Conservation (phyloP, 768 basidiomycete species). For the Mycena rosella region DNA sequence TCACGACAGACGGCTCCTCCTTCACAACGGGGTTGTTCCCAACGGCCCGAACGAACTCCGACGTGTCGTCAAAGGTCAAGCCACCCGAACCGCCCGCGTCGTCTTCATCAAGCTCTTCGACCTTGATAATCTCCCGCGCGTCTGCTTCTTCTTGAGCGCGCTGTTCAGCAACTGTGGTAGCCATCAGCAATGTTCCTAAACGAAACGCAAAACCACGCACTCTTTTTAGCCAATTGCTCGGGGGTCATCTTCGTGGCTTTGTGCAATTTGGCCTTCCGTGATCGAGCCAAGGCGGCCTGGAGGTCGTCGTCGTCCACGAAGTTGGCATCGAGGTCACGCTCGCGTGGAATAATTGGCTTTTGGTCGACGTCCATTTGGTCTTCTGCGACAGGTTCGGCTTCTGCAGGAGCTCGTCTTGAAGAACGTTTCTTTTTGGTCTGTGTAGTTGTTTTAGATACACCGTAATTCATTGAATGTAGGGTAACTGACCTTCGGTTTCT, state of each 20-base stretch:
- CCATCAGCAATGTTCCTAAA: slow-evolving; percentile 6
- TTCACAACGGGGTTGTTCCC: slow-evolving; percentile 73
- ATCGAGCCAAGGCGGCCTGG: slow-evolving; percentile 90
- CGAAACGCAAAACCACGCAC: slow-evolving; percentile 56
- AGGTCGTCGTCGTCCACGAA: slow-evolving; percentile 99
- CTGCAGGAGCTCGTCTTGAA: slow-evolving; percentile 69
- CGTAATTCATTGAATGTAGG: slow-evolving; percentile 2
- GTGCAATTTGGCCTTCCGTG: slow-evolving; percentile 84
- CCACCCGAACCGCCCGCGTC: slow-evolving; percentile 66
- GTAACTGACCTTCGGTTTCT: slow-evolving; percentile 84
- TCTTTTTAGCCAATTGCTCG: slow-evolving; percentile 84
- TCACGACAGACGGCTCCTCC: slow-evolving; percentile 47
- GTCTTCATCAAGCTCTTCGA: slow-evolving; percentile 57
- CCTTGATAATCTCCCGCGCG: slow-evolving; percentile 55
- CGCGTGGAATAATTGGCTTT: slow-evolving; percentile 74
- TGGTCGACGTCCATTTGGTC: slow-evolving; percentile 86
- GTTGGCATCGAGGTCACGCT: slow-evolving; percentile 84
- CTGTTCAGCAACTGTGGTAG: slow-evolving; percentile 70
- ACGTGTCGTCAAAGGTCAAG: slow-evolving; percentile 95
- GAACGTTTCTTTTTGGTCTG: slow-evolving; percentile 96
- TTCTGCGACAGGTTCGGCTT: slow-evolving; percentile 61
- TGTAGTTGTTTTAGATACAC: slow-evolving; percentile 18
- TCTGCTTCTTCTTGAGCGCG: slow-evolving; percentile 65
- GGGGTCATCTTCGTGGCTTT: slow-evolving; percentile 83
- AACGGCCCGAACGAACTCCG: slow-evolving; percentile 93